These are phyloP conservation scores for Bryoglossum gracile DNA, from an alignment of 495 filamentous ascomycete genomes.

Conservation along the genomic window DNA sequence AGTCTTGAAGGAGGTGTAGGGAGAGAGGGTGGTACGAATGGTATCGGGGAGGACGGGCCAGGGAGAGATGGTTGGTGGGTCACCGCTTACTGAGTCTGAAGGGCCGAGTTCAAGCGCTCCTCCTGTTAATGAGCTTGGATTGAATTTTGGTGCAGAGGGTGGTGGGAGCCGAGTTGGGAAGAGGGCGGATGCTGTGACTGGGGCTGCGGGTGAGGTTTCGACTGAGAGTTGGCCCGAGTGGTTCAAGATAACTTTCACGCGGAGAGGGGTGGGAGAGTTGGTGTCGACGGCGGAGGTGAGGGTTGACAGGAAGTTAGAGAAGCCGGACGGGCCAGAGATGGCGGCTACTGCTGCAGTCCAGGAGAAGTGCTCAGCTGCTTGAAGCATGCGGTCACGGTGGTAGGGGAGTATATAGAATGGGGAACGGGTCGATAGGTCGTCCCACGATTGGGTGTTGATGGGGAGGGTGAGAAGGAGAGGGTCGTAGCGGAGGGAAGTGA, in stretches of 20 bases:
- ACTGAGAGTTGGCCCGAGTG: constrained; percentile 40
- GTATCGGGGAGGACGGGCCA: constrained; percentile 54
- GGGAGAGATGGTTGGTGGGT: constrained; percentile 25
- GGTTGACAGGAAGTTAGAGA: constrained; percentile 25
- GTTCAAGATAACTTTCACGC: constrained; percentile 49
- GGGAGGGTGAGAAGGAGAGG: constrained; percentile 43
- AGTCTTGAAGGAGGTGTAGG: constrained; percentile 71
- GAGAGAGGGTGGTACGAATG: constrained; percentile 42
- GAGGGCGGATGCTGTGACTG: constrained; percentile 43
- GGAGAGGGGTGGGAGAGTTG: constrained; percentile 26
- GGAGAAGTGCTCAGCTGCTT: constrained; percentile 61
- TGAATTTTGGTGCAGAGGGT: not conserved
- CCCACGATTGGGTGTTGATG: constrained; percentile 25
- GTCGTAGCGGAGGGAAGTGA: constrained; percentile 74
- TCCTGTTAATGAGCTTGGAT: constrained; percentile 21
- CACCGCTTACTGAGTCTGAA: constrained; percentile 13
- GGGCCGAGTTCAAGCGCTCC: constrained; percentile 11
- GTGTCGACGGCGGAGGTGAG: constrained; percentile 11
- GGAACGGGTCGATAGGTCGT: constrained; percentile 25
- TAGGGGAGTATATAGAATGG: constrained; percentile 78
- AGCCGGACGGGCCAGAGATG: constrained; percentile 37
- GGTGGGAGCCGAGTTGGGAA: constrained; percentile 36
- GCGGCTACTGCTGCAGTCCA: constrained; percentile 43
- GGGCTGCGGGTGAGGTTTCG: constrained; percentile 41
- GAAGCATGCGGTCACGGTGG: constrained; percentile 72